Evolutionary conservation across 2,329 filamentous ascomycete genomes (phyloP), one percentile per base, ranked within the genome.

Genomic region (Neopestalotiopsis clavispora): DNA sequence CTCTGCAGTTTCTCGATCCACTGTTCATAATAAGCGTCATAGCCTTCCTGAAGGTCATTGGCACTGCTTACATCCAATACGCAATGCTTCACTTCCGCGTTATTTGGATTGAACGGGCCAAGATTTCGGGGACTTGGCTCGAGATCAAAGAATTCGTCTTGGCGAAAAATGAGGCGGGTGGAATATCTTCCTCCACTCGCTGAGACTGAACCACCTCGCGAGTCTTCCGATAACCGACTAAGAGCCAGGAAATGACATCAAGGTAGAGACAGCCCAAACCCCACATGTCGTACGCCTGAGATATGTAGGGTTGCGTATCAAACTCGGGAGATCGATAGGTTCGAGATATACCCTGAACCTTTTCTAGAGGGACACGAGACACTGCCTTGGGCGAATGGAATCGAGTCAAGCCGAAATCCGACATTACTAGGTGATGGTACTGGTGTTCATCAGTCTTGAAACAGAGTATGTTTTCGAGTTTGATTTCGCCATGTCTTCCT

Each of bases 91-190:
- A 28, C 23, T 28, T 28, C 23, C 23, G 23, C 23, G 23, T 28
- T 28, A 28, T 28, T 28, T 28, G 23, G 23, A 28, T 28, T 1
- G 23, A 3, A 28, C 1, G 40, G 9, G 32, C 1, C 32, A 67
- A 57, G 10, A 61, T 42, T 0, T 42, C 23, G 23, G 1, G 13
- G 14, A 28, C 17, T 12, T 4, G 60, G 14, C 14, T 5, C 20
- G 30, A 70, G 63, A 42, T 71, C 70, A 49, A 71, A 71, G 58
- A 70, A 71, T n/a, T 71, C 69, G 42, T 71, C 70, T 58, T 71
- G 7, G 4, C 14, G 28, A n/a, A 10, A 42, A n/a, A n/a, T 14
- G 9, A 1, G 10, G 12, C 40, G 28, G 7, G 59, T n/a, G 65
- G 23, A 6, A 56, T 42, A 17, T 70, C 69, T n/a, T 71, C 69